phyloP scores from a whole-genome alignment of 2,329 filamentous ascomycete species.

The Ascochyta pisi region DNA sequence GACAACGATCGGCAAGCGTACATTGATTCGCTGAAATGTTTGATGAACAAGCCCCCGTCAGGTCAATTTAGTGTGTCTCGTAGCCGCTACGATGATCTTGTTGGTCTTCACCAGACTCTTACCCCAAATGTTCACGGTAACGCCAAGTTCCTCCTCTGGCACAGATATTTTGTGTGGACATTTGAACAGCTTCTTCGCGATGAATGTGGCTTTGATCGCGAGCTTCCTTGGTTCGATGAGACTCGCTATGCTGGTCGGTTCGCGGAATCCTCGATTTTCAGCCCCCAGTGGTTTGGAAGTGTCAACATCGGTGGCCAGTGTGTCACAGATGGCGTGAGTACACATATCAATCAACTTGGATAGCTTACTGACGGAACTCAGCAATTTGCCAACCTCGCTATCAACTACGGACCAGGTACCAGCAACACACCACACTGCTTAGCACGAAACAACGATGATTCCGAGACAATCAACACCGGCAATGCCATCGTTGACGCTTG shows the following conservation, averaged over 20 bases:
- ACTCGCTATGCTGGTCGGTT: slow-evolving; percentile 42
- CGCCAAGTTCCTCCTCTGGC: slow-evolving; percentile 52
- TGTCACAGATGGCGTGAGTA: slow-evolving; percentile 45
- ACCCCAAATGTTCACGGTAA: slow-evolving; percentile 44
- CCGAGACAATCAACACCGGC: slow-evolving; percentile 36
- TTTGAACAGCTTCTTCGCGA: slow-evolving; percentile 52
- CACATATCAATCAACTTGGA: not conserved
- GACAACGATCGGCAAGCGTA: slow-evolving; percentile 33
- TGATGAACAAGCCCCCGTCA: slow-evolving; percentile 30
- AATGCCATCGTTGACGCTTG: slow-evolving; percentile 37
- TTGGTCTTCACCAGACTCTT: slow-evolving; percentile 41
- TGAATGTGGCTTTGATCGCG: slow-evolving; percentile 52
- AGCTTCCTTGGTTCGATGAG: slow-evolving; percentile 50
- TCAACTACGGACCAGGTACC: slow-evolving; percentile 40
- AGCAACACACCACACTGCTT: slow-evolving; percentile 41
- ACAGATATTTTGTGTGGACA: slow-evolving; percentile 51
- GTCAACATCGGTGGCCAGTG: slow-evolving; percentile 36
- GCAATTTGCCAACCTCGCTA: slow-evolving; percentile 42
- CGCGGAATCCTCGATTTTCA: slow-evolving; percentile 39
- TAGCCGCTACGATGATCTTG: slow-evolving; percentile 44
- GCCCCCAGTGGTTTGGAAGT: slow-evolving; percentile 35
- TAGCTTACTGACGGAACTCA: slow-evolving; percentile 6
- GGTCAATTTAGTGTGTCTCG: slow-evolving; percentile 32
- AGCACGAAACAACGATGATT: slow-evolving; percentile 34
- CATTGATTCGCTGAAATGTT: slow-evolving; percentile 37